Evolutionary conservation across 805 yeast species (phyloP), one percentile per base, ranked within the genome.

Genomic region (Candida rishiriensis): DNA sequence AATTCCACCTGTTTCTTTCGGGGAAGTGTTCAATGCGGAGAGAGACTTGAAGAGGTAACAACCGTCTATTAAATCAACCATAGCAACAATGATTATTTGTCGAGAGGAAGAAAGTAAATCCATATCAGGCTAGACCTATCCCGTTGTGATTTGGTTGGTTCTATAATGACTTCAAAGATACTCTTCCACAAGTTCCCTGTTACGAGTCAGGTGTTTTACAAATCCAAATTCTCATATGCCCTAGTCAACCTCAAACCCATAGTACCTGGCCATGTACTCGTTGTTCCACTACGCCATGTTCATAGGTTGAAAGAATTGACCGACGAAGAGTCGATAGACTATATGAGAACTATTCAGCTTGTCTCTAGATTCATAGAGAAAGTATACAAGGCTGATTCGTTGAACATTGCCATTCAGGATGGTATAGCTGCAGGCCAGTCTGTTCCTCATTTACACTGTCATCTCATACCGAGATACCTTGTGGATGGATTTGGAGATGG

Each of bases 391-490:
- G 95, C 97, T 2, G 95, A 90, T 53, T 72, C 96, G 1, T 59
- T 89, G 47, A 95, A 95, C 59, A 75, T 93, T 34, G 91, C 97
- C 10, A 88, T 95, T 47, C 99, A 93, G 62, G 99, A 93, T 61
- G 99, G 99, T 0, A 86, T 89, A 0, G 88, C 88, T 40, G 91
- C 97, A 1, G 99, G 99, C 3, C 99, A 93, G 61, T 79, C 90
- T n/a, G 83, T 93, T 2, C 96, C 97, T 5, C 99, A 93, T 64
- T 73, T 91, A 28, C 99, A 93, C 63, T 85, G 96, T 16, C 99
- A 93, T 61, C 67, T 93, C 15, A 89, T 93, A 16, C 99, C 99
- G 7, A 73, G 99, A 34, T 81, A 75, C 60, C 64, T 79, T 38
- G 68, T 69, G 3, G 83, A 85, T 55, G 67, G 67, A 1, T 67